Evolutionary conservation across 192 early-diverging fungal genomes (phyloP).

Genomic region (Umbelopsis sp.): DNA sequence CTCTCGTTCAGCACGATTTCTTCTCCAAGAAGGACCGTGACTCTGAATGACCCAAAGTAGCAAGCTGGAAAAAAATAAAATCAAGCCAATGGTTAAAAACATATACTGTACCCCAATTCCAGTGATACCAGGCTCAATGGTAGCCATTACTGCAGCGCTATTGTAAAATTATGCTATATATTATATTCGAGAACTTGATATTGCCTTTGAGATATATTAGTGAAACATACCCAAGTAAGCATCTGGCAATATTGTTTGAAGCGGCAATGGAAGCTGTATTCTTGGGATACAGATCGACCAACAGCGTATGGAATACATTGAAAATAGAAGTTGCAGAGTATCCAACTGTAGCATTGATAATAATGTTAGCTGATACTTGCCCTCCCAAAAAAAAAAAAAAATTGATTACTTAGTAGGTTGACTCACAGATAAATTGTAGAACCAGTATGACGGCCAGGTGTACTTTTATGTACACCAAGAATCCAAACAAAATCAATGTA

Average conservation of each 20-base stretch:
- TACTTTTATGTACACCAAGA: background rate
- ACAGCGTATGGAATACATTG: slow-evolving; percentile 24
- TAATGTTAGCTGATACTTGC: background rate
- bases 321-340: slow-evolving; percentile 21
- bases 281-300: slow-evolving; percentile 34
- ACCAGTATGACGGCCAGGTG: background rate
- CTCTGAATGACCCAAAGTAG: slow-evolving; percentile 11
- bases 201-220: too few species aligned
- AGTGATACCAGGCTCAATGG: slow-evolving; percentile 29
- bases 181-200: too few species aligned
- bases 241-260: slow-evolving; percentile 28
- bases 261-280: slow-evolving; percentile 31
- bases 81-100: slow-evolving; percentile 19
- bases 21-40: slow-evolving; percentile 26
- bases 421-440: slow-evolving; percentile 17
- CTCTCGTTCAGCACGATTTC: slow-evolving; percentile 13
- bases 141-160: slow-evolving; percentile 21
- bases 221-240: slow-evolving; percentile 7
- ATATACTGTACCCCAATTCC: slow-evolving; percentile 30
- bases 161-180: background rate
- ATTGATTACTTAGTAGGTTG: too few species aligned
- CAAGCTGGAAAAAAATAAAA: slow-evolving; percentile 7
- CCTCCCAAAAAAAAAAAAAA: too few species aligned
- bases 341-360: slow-evolving; percentile 15
- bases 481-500: slow-evolving; percentile 3